Percentiles rank a stretch among this genome's conserved stretches.
phyloP scores from a whole-genome alignment of 2,329 filamentous ascomycete species.

The Ophiostoma quercus region DNA sequence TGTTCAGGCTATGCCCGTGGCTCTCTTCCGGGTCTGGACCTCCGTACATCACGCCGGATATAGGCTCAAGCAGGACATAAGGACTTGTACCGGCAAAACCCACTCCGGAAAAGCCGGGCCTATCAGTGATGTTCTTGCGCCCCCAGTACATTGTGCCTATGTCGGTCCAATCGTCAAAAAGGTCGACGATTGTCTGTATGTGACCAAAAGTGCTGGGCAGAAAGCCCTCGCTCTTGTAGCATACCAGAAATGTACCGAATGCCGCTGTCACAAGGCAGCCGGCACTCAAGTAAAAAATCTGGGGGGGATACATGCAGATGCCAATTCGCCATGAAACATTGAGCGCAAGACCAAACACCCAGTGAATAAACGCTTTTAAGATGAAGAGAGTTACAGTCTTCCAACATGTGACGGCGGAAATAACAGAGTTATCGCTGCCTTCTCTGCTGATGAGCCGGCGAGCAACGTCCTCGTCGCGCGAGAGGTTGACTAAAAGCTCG shows the following conservation, averaged over 20 bases:
- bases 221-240: conserved; percentile 23
- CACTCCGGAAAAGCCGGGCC: background rate
- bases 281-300: conserved; percentile 33
- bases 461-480: conserved; percentile 32
- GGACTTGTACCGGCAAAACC: background rate
- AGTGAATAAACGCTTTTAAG: conserved; percentile 33
- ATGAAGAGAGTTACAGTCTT: conserved; percentile 32
- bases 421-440: conserved; percentile 32
- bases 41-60: background rate
- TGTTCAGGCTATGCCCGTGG: background rate
- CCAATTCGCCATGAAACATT: conserved; percentile 31
- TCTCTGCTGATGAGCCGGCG: conserved; percentile 28
- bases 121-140: background rate
- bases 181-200: conserved; percentile 34
- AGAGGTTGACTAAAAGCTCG: conserved; percentile 30
- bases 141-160: background rate
- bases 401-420: conserved; percentile 32
- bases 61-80: too few relatives aligned
- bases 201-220: conserved; percentile 33
- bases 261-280: conserved; percentile 28
- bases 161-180: conserved; percentile 33
- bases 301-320: conserved; percentile 33
- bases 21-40: background rate
- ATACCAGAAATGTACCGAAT: background rate
- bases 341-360: conserved; percentile 34